Percentiles rank a stretch among this genome's conserved stretches.
Conservation (phyloP, 2,329 filamentous ascomycete genomes). For the Chrysosporium keratinophilum region DNA sequence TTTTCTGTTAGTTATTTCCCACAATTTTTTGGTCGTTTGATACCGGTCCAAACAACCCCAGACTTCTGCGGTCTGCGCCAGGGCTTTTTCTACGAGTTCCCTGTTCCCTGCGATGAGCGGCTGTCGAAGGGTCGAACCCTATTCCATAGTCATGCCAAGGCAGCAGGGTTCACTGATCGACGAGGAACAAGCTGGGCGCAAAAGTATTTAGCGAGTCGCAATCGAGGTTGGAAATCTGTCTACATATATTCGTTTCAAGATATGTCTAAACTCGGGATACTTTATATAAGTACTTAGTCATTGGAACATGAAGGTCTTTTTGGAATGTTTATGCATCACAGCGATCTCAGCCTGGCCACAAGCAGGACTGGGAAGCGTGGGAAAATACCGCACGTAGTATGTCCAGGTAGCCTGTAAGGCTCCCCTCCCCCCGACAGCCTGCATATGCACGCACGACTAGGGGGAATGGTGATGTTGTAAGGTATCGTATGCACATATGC, state of each 20-base stretch:
- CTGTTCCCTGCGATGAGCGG: background rate
- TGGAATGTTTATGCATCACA: background rate
- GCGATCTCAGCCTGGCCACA: background rate
- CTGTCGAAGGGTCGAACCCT: background rate
- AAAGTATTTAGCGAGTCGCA: background rate
- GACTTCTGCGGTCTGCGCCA: background rate
- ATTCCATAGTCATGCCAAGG: background rate
- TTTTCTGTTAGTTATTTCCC: background rate
- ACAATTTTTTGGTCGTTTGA: background rate
- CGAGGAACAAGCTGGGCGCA: background rate
- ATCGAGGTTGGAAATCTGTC: background rate
- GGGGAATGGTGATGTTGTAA: background rate
- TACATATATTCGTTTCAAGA: background rate
- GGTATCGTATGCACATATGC: background rate
- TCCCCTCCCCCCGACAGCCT: background rate
- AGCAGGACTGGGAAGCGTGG: background rate
- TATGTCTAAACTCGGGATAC: conserved; percentile 1
- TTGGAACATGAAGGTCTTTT: background rate
- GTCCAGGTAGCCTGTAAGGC: background rate
- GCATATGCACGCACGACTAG: background rate
- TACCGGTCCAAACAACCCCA: background rate
- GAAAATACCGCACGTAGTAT: conserved; percentile 7
- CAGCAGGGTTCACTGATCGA: background rate
- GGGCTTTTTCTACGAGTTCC: background rate
- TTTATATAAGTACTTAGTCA: background rate